Base-by-base conservation (phyloP, 805 yeast species). In the Pichia manshurica region DNA sequence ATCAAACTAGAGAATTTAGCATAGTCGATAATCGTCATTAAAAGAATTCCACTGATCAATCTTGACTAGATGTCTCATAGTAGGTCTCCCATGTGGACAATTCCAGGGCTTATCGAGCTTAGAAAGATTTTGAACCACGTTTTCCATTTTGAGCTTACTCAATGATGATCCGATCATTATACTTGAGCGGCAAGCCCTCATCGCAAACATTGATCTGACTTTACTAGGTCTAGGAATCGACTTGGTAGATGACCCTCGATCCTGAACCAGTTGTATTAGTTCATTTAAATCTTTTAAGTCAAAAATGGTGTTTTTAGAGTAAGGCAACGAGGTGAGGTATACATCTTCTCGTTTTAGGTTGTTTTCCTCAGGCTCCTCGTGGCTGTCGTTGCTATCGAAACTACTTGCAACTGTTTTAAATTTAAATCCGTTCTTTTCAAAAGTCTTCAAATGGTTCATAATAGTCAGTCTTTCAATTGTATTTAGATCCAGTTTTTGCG, bases 71-170 rank as follows among this genome's bases (percentile, higher is more conserved):
- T 91, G 97, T 47, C 99, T 74, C 84, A 93, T 81, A 1, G 99
- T 93, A 0, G 99, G 99, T 53, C 99, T 71, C 0, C 99, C 99
- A 66, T 93, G 99, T 0, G 99, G 99, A 59, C 89, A 81, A 56
- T 83, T 84, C 99, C 99, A 93, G 0, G 99, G 99, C 60, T 87
- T 87, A 52, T 88, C 90, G 34, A 93, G 70, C 0, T 63, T 68
- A 12, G 91, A 78, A 45, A 93, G 68, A 58, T 88, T 75, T 28
- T 68, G 61, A 5, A 93, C 90, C 2, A 93, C 79, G 34, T 59
- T 68, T 2, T 64, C 61, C 99, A 93, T 93, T 7, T 79, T 75
- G 8, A 63, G 69, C 28, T 46, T 54, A 7, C 71, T 73, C 39
- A 93, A 70, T 4, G 83, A 77, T 53, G 75, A 82, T 0, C 99